Evolutionary conservation across 1,284 basidiomycete species (phyloP), one percentile per base, ranked within the genome.

Genomic region (Stereum hirsutum): DNA sequence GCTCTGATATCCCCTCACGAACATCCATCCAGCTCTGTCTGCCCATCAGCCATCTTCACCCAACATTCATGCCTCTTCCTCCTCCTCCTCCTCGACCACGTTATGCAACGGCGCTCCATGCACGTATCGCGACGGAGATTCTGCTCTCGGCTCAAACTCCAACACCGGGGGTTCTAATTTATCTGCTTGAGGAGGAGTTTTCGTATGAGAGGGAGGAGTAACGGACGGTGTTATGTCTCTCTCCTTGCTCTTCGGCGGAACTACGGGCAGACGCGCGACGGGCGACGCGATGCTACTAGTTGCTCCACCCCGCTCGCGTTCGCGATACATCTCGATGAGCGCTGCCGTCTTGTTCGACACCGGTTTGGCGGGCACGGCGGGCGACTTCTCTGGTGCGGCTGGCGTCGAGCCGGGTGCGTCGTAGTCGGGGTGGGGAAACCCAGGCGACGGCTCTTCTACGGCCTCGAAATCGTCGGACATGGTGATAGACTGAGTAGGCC

Each of bases 71-170:
- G n/a, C n/a, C n/a, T n/a, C 28, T 24, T 75, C 70, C 50, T 86
- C 81, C 52, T 89, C 85, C 46, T 81, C 77, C 54, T 89, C 87
- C 57, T 90, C 88, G 40, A 86, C 24, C 25, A 90, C 87, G 52
- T 90, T 90, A 49, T 91, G 85, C 54, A 93, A 66, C 21, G 90
- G 89, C 21, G 86, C 86, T 27, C 90, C 90, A 56, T 93, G 89
- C 26, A 87, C 65, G 56, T 93, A 92, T 41, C 88, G 75, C 30
- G 66, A 75, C 5, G 89, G 88, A 54, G 80, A 84, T 10, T 67
- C 62, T 48, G 73, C 57, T 42, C 81, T 69, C 66, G 49, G 23
- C n/a, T 43, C 54, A 43, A 61, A 60, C 37, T 70, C 59, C 17
- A 64, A 65, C 14, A 66, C 51, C n/a, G 64, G 62, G 3, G 64